Percentiles rank a stretch among this genome's conserved stretches.
phyloP scores from a whole-genome alignment of 805 yeast species.

The Allodekkera sacchari region DNA sequence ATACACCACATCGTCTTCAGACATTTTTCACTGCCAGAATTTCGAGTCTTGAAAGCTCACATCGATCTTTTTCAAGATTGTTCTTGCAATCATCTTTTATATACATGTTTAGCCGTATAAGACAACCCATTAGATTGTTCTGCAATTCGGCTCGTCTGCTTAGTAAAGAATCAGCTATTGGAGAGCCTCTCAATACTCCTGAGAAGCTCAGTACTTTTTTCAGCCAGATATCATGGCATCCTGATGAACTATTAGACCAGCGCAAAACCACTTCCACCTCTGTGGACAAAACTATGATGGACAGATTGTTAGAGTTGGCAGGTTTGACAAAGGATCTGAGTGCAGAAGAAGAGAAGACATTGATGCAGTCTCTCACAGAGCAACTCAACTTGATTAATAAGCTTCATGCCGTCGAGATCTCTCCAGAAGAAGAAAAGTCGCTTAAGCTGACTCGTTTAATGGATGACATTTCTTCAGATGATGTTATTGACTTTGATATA shows the following conservation, averaged over 20 bases:
- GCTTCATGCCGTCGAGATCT: slow-evolving; percentile 26
- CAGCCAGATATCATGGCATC: slow-evolving; percentile 19
- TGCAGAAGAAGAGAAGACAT: slow-evolving; percentile 20
- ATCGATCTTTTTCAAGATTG: not conserved
- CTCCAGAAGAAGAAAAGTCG: slow-evolving; percentile 8
- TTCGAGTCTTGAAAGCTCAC: not conserved
- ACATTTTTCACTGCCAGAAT: too few species aligned
- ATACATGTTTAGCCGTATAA: not conserved
- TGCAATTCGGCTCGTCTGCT: too few species aligned
- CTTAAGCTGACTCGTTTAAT: slow-evolving; percentile 18
- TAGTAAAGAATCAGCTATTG: too few species aligned
- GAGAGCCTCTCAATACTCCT: slow-evolving; percentile 8
- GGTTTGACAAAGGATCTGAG: slow-evolving; percentile 33
- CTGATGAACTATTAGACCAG: slow-evolving; percentile 13
- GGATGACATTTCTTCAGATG: slow-evolving; percentile 16
- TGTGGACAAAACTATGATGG: slow-evolving; percentile 12
- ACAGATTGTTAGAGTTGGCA: slow-evolving; percentile 36
- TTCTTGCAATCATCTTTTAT: slow-evolving; percentile 1
- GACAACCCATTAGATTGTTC: not conserved
- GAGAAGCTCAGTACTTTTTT: slow-evolving; percentile 14
- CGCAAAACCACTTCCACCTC: slow-evolving; percentile 1
- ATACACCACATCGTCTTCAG: too few species aligned
- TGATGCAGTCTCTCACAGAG: slow-evolving; percentile 30
- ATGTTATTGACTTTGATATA: slow-evolving; percentile 21
- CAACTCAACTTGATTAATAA: slow-evolving; percentile 45